A percentile compares a stretch with the other conserved stretches of the same genome.
These are phyloP conservation scores for Ceratobasidium sp. DNA, from an alignment of 1,284 basidiomycete species.

Conservation along the genomic window DNA sequence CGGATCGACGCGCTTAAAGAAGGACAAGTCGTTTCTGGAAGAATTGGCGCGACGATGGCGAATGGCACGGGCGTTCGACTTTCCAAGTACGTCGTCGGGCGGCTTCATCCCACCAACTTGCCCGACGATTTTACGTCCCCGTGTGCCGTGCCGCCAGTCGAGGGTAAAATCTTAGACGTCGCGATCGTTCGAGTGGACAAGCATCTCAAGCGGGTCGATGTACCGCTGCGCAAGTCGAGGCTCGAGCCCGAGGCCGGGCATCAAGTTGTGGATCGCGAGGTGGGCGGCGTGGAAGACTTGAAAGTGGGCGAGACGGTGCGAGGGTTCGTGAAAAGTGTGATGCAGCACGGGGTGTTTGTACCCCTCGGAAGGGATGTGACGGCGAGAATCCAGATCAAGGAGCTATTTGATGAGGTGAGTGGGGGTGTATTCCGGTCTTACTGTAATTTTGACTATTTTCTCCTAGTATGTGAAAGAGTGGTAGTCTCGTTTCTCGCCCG, in stretches of 20 bases:
- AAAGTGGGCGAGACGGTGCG: constrained; percentile 80
- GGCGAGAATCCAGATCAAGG: constrained; percentile 93
- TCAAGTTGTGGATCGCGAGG: constrained; percentile 76
- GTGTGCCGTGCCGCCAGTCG: constrained; percentile 65
- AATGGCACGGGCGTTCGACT: constrained; percentile 83
- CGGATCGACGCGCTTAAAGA: constrained; percentile 60
- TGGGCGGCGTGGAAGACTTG: constrained; percentile 74
- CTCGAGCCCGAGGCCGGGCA: constrained; percentile 65
- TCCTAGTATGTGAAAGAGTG: constrained; percentile 93
- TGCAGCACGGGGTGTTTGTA: constrained; percentile 92
- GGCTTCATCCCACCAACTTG: constrained; percentile 83
- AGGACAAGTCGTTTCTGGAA: constrained; percentile 82
- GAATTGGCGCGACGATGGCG: constrained; percentile 71
- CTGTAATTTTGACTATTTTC: constrained; percentile 44
- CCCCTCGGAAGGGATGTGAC: constrained; percentile 84
- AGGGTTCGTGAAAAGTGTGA: constrained; percentile 91
- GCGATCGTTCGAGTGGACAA: constrained; percentile 76
- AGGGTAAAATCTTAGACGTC: constrained; percentile 78
- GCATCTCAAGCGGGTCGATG: constrained; percentile 73
- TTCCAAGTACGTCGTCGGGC: constrained; percentile 74
- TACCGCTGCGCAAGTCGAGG: constrained; percentile 84
- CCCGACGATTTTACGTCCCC: constrained; percentile 77
- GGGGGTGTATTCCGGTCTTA: too few species aligned
- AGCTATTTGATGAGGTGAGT: constrained; percentile 89
- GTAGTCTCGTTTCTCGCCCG: constrained; percentile 83